These are phyloP conservation scores for Salix viminalis DNA, from an alignment of 345 rosid genomes.

Conservation along the genomic window DNA sequence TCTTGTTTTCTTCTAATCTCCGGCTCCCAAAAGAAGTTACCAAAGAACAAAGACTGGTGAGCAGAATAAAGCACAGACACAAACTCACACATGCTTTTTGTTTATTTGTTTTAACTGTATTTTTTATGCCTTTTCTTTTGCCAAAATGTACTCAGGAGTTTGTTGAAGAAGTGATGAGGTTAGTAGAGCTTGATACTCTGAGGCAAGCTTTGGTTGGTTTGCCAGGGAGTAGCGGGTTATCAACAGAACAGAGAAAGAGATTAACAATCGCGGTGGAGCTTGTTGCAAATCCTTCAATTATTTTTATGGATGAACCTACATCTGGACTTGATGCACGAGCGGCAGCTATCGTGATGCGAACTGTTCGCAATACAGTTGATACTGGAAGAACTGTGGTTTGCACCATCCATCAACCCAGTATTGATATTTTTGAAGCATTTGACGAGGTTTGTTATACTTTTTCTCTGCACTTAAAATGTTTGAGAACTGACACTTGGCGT, in stretches of 20 bases:
- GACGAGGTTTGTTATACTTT: slow-evolving; percentile 59
- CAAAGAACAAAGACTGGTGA: slow-evolving; percentile 56
- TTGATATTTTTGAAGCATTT: slow-evolving; percentile 88
- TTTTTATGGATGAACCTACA: slow-evolving; percentile 97
- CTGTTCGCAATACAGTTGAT: slow-evolving; percentile 91
- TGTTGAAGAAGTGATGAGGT: slow-evolving; percentile 87
- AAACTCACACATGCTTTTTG: background rate
- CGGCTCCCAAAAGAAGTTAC: slow-evolving; percentile 77
- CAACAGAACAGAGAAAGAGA: slow-evolving; percentile 93
- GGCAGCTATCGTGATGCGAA: slow-evolving; percentile 95
- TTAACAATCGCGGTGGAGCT: slow-evolving; percentile 93
- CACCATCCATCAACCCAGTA: slow-evolving; percentile 93
- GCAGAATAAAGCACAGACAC: slow-evolving; percentile 10
- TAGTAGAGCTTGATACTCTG: slow-evolving; percentile 74
- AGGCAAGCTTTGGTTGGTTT: slow-evolving; percentile 79
- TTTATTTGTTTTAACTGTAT: background rate
- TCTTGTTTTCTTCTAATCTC: slow-evolving; percentile 75
- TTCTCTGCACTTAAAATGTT: background rate
- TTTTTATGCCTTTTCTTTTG: slow-evolving; percentile 1
- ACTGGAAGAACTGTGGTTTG: slow-evolving; percentile 95
- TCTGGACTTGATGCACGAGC: slow-evolving; percentile 97
- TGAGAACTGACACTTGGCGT: slow-evolving; percentile 7
- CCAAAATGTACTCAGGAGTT: slow-evolving; percentile 56
- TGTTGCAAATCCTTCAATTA: slow-evolving; percentile 89
- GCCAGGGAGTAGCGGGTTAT: slow-evolving; percentile 78